These are phyloP conservation scores for Microthyrium microscopicum DNA, from an alignment of 2,329 filamentous ascomycete species.

Conservation along the genomic window DNA sequence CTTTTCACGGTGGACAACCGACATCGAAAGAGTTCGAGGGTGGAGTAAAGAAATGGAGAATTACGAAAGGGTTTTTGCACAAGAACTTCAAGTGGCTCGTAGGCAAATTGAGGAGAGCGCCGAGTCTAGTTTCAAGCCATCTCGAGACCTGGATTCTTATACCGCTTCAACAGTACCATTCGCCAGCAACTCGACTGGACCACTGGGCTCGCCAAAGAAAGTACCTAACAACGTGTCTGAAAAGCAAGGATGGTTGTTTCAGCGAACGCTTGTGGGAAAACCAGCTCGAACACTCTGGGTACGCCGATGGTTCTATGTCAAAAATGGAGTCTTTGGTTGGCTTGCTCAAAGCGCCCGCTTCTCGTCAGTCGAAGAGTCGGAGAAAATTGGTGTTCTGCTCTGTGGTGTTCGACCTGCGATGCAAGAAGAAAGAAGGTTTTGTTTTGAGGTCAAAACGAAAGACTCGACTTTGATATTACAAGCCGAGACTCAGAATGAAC, in stretches of 20 bases:
- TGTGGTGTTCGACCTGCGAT: slow-evolving; percentile 86
- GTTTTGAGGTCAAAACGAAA: slow-evolving; percentile 97
- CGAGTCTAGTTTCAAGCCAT: slow-evolving; percentile 56
- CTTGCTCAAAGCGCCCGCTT: slow-evolving; percentile 57
- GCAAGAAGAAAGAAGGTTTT: slow-evolving; percentile 85
- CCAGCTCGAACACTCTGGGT: slow-evolving; percentile 82
- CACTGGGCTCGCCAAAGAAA: slow-evolving; percentile 34
- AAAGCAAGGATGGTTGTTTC: slow-evolving; percentile 90
- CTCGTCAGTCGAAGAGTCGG: slow-evolving; percentile 80
- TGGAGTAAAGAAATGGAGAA: slow-evolving; percentile 93
- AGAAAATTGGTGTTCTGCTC: slow-evolving; percentile 86
- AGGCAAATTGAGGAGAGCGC: slow-evolving; percentile 69
- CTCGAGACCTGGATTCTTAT: slow-evolving; percentile 85
- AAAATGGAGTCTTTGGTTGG: slow-evolving; percentile 92
- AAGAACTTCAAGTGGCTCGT: slow-evolving; percentile 63
- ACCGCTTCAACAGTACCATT: slow-evolving; percentile 83
- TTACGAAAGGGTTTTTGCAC: slow-evolving; percentile 66
- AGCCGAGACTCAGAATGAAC: slow-evolving; percentile 76
- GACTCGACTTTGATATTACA: slow-evolving; percentile 79
- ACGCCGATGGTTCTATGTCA: slow-evolving; percentile 87
- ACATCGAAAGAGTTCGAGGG: slow-evolving; percentile 81
- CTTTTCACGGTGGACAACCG: slow-evolving; percentile 51
- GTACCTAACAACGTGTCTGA: slow-evolving; percentile 35
- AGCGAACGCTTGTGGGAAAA: slow-evolving; percentile 69
- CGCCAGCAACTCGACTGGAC: slow-evolving; percentile 44